phyloP scores from a whole-genome alignment of 208 protist species.

The Trichomonas vaginalis region DNA sequence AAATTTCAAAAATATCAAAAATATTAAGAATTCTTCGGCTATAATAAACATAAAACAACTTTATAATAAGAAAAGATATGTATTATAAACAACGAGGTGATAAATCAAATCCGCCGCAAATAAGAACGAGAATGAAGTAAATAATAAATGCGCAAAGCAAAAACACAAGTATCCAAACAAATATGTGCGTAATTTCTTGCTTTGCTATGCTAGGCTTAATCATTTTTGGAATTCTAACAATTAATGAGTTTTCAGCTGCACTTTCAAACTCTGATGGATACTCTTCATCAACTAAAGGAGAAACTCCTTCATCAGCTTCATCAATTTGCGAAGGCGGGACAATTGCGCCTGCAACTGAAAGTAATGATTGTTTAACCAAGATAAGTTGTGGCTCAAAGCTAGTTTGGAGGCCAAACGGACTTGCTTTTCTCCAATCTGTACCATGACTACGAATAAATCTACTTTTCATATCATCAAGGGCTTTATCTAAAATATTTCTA shows the following conservation, averaged over 20 bases:
- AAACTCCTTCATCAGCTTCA: not conserved
- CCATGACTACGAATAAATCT: not conserved
- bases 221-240: not conserved
- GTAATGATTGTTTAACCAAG: not conserved
- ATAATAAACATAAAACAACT: no score
- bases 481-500: not conserved
- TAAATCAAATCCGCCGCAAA: not conserved
- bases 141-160: not conserved
- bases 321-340: not conserved
- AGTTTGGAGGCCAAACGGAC: not conserved
- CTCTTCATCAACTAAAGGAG: not conserved
- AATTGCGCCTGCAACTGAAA: not conserved
- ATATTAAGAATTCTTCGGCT: no score
- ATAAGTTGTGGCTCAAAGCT: not conserved
- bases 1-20: no score
- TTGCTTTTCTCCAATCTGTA: not conserved
- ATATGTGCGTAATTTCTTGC: not conserved
- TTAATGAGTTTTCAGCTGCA: not conserved
- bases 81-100: not conserved
- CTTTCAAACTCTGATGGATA: not conserved
- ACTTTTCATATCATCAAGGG: not conserved
- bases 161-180: not conserved
- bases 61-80: no score
- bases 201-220: not conserved
- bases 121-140: not conserved